Evolutionary conservation across 768 basidiomycete genomes (phyloP).

Genomic region (Suillus cothurnatus): DNA sequence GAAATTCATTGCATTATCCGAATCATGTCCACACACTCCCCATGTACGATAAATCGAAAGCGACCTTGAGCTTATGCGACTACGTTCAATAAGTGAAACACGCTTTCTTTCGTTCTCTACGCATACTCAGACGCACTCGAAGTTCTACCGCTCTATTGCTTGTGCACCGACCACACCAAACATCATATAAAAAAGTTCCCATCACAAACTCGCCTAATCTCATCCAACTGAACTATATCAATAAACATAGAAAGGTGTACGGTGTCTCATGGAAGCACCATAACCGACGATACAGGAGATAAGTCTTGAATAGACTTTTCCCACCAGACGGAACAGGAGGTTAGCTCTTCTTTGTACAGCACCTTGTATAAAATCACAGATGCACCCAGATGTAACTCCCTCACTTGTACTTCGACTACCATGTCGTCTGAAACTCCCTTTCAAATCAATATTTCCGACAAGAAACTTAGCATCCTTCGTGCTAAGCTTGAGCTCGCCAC

Average conservation of each 20-base stretch:
- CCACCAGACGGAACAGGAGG: background rate
- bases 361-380: background rate
- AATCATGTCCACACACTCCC: background rate
- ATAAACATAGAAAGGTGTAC: background rate
- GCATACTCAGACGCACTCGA: constrained; percentile 37
- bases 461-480: constrained; percentile 40
- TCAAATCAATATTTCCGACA: constrained; percentile 49
- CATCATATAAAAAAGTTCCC: background rate
- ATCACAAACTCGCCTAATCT: background rate
- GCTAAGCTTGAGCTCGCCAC: constrained; percentile 49
- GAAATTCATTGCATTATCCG: background rate
- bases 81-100: constrained; percentile 48
- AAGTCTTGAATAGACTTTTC: background rate
- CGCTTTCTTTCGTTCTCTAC: constrained; percentile 45
- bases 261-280: background rate
- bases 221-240: background rate
- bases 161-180: background rate
- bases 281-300: background rate
- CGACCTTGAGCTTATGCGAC: constrained; percentile 25
- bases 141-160: constrained; percentile 48
- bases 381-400: background rate
- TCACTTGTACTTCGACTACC: constrained; percentile 8
- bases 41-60: background rate
- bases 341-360: background rate
- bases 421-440: constrained; percentile 44